Evolutionary conservation across 2,329 filamentous ascomycete species (phyloP).

Genomic region (Parastagonospora nodorum): DNA sequence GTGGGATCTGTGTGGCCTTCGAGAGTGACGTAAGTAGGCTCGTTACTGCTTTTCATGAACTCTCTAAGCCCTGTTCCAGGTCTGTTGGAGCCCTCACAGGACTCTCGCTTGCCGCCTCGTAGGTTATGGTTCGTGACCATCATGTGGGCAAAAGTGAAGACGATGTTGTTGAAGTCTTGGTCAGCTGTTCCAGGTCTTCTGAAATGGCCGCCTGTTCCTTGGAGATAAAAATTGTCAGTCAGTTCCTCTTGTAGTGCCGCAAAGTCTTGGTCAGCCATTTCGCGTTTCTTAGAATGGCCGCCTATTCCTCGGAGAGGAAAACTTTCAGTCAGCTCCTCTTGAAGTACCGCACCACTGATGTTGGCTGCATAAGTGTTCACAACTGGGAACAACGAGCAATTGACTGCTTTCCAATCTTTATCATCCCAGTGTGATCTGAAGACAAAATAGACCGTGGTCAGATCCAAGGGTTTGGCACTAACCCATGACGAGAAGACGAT

Average conservation of each 20-base stretch:
- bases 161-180: background rate
- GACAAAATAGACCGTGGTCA: background rate
- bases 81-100: background rate
- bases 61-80: background rate
- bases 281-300: too few relatives aligned
- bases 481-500: too few relatives aligned
- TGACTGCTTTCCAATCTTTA: background rate
- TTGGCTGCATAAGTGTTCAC: background rate
- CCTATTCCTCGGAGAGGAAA: too few relatives aligned
- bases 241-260: too few relatives aligned
- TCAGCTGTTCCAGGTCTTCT: too few relatives aligned
- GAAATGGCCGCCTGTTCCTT: too few relatives aligned
- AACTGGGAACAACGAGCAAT: background rate
- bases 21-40: background rate
- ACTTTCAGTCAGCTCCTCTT: too few relatives aligned
- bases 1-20: background rate
- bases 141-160: background rate
- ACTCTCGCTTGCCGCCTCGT: background rate
- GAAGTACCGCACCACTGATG: background rate
- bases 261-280: too few relatives aligned
- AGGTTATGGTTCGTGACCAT: background rate
- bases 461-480: too few relatives aligned
- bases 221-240: too few relatives aligned
- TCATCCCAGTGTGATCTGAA: background rate
- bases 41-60: background rate